phyloP scores from a whole-genome alignment of 2,329 filamentous ascomycete genomes.

The Pseudopyricularia cyperi region DNA sequence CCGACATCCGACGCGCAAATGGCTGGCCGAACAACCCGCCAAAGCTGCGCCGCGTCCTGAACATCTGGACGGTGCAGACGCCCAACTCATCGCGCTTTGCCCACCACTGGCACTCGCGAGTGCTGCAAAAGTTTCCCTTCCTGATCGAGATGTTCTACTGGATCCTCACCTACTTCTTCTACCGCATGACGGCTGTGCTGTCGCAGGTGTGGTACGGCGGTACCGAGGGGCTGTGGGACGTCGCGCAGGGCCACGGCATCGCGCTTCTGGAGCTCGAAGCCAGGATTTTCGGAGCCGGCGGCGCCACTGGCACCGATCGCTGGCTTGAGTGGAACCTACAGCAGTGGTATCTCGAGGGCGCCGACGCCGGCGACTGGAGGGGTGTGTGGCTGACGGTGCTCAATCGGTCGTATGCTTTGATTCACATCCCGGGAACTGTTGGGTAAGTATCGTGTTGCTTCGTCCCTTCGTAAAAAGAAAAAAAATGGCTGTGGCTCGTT shows the following conservation, averaged over 20 bases:
- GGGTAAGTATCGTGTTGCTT: slow-evolving; percentile 16
- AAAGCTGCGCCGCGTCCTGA: slow-evolving; percentile 16
- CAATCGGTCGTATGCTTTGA: slow-evolving; percentile 34
- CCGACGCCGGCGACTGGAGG: slow-evolving; percentile 20
- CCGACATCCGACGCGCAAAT: slow-evolving; percentile 4
- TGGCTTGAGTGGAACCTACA: slow-evolving; percentile 31
- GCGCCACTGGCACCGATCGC: slow-evolving; percentile 15
- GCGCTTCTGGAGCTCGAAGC: slow-evolving; percentile 27
- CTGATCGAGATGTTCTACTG: slow-evolving; percentile 65
- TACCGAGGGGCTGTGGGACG: slow-evolving; percentile 27
- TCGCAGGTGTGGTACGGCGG: slow-evolving; percentile 38
- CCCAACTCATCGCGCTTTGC: slow-evolving; percentile 46
- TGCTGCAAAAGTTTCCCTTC: slow-evolving; percentile 53
- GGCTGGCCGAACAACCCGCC: slow-evolving; percentile 8
- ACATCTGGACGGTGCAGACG: slow-evolving; percentile 22
- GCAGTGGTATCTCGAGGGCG: slow-evolving; percentile 26
- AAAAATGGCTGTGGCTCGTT: background rate
- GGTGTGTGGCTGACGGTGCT: slow-evolving; percentile 25
- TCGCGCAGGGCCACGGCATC: slow-evolving; percentile 29
- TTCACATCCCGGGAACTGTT: slow-evolving; percentile 37
- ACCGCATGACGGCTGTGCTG: slow-evolving; percentile 42
- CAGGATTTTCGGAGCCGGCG: slow-evolving; percentile 11
- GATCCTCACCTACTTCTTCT: slow-evolving; percentile 52
- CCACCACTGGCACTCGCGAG: slow-evolving; percentile 41
- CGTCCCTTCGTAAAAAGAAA: background rate